These are phyloP conservation scores for Blastomyces parvus DNA, from an alignment of 2,329 filamentous ascomycete genomes.

Conservation along the genomic window DNA sequence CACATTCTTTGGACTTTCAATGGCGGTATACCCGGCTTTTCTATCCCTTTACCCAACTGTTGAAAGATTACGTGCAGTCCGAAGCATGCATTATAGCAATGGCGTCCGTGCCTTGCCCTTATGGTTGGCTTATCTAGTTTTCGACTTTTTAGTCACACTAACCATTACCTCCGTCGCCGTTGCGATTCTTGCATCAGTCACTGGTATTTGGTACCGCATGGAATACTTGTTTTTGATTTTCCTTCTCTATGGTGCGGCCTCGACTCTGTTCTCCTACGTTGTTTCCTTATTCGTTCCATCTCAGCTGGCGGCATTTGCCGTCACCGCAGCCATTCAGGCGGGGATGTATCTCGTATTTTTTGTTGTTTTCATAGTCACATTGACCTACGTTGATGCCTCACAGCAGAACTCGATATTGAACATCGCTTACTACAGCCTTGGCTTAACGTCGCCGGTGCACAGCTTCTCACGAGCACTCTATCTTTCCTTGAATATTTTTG, in stretches of 20 bases:
- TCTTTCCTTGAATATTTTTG: conserved; percentile 73
- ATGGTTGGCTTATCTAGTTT: conserved; percentile 72
- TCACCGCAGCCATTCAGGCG: conserved; percentile 67
- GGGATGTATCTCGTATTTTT: conserved; percentile 60
- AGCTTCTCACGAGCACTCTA: conserved; percentile 67
- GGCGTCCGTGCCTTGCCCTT: conserved; percentile 72
- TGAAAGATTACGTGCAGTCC: conserved; percentile 67
- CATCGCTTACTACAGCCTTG: conserved; percentile 65
- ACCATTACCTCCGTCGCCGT: conserved; percentile 55
- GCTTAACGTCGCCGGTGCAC: conserved; percentile 64
- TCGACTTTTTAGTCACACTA: conserved; percentile 69
- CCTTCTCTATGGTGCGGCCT: conserved; percentile 68
- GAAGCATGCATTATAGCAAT: conserved; percentile 82
- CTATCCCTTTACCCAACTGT: conserved; percentile 83
- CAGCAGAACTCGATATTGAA: conserved; percentile 35
- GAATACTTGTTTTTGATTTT: conserved; percentile 76
- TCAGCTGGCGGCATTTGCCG: conserved; percentile 74
- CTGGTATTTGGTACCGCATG: conserved; percentile 61
- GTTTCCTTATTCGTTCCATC: conserved; percentile 70
- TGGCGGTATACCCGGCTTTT: conserved; percentile 74
- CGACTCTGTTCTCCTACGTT: conserved; percentile 66
- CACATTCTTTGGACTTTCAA: conserved; percentile 69
- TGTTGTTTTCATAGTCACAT: conserved; percentile 59
- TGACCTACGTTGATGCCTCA: conserved; percentile 54
- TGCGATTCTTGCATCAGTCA: conserved; percentile 56